A percentile compares a stretch with the other conserved stretches of the same genome.
These are phyloP conservation scores for Hymenoscyphus albidus DNA, from an alignment of 2,329 filamentous ascomycete genomes.

Conservation along the genomic window DNA sequence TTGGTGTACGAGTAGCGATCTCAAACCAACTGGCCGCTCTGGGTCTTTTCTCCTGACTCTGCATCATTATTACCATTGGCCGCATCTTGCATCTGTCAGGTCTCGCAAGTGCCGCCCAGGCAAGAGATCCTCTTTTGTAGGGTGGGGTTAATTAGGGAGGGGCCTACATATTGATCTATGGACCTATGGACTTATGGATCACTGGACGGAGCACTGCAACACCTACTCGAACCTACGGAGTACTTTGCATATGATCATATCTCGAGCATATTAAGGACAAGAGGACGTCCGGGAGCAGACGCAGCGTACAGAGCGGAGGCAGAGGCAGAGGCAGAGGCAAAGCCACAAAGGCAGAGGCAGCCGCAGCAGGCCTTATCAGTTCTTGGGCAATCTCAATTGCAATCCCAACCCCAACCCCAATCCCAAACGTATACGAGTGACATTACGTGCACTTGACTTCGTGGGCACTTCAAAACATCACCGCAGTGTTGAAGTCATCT, in stretches of 20 bases:
- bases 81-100: background rate
- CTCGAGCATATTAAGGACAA: background rate
- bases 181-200: too few species aligned
- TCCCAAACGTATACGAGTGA: too few species aligned
- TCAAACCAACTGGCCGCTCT: background rate
- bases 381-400: too few species aligned
- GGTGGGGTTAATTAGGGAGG: background rate
- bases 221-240: background rate
- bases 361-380: too few species aligned
- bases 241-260: too few species aligned
- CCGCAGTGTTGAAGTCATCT: background rate
- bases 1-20: background rate
- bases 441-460: too few species aligned
- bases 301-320: background rate
- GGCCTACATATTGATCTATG: too few species aligned
- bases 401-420: too few species aligned
- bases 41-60: background rate
- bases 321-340: too few species aligned
- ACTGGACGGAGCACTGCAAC: too few species aligned
- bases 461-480: too few species aligned
- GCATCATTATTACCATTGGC: background rate
- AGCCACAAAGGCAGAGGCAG: too few species aligned
- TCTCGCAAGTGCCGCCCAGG: background rate
- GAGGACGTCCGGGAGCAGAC: background rate
- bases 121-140: background rate